phyloP scores from a whole-genome alignment of 1,284 basidiomycete species.

The Puccinia coronata region DNA sequence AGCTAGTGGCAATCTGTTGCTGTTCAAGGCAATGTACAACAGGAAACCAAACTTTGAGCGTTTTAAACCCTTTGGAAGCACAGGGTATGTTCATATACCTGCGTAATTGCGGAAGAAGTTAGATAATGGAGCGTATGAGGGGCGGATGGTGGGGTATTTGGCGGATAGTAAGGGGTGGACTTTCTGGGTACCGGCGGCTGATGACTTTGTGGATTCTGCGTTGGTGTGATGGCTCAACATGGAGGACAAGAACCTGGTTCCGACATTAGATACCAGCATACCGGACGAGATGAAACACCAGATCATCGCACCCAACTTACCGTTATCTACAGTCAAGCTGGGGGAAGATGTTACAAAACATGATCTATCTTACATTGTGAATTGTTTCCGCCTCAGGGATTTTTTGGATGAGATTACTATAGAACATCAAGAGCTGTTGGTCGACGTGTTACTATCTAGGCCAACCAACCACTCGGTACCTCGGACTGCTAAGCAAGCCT shows the following conservation, averaged over 20 bases:
- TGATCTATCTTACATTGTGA: background rate
- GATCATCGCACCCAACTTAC: background rate
- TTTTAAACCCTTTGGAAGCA: background rate
- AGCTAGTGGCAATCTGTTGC: background rate
- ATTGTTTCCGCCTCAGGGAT: background rate
- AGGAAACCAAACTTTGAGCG: background rate
- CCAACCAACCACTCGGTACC: background rate
- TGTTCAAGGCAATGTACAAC: background rate
- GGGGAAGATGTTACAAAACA: too few species aligned
- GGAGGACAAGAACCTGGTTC: background rate
- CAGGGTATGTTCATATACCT: constrained; percentile 5
- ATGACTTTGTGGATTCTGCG: constrained; percentile 1
- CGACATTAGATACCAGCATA: background rate
- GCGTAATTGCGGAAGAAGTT: background rate
- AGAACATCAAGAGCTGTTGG: background rate
- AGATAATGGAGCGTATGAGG: background rate
- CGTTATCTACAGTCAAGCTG: background rate
- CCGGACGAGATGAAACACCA: background rate
- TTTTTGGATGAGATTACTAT: background rate
- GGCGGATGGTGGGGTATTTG: background rate
- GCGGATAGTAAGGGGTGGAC: constrained; percentile 3
- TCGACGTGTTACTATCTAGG: too few species aligned
- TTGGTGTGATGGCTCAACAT: background rate
- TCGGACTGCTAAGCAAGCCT: background rate
- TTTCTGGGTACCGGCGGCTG: background rate